Evolutionary conservation across 2,329 filamentous ascomycete species (phyloP), one percentile per base, ranked within the genome.

Genomic region (Hortaea werneckii): DNA sequence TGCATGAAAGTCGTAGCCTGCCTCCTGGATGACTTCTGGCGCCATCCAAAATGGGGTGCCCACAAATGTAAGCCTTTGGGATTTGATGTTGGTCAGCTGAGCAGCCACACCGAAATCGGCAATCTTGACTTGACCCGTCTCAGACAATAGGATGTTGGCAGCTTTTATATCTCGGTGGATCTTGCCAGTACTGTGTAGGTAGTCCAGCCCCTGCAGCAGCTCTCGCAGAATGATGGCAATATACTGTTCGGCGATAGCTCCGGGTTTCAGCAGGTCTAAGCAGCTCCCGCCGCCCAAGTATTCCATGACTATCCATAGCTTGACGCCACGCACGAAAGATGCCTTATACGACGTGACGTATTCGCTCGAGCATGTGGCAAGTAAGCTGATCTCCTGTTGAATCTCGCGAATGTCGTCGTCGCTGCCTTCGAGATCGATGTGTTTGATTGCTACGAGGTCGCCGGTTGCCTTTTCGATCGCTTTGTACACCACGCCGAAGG

Each of bases 231-330:
- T 82, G 63, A 96, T 89, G 53, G 90, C 88, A 54, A 95, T 94
- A 61, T 96, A 88, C 10, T 78, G 75, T 74, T 98, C 92, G 60
- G 78, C 81, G 65, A 98, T 58, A 46, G 82, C 79, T 41, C 86
- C 89, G 11, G 89, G 86, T 81, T 94, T 94, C 52, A 96, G 74
- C 73, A 98, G 67, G 65, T 98, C 92, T 54, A 95, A 75, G 64
- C 92, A 95, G 12, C 92, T 96, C 37, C 92, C 92, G 52, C 92
- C 92, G 5, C 92, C 92, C 8, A 98, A 73, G 62, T 85, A 98
- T 67, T 98, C 92, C 92, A 98, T 98, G 48, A 96, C 87, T 62
- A 98, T 98, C 92, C 92, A 98, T 73, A 98, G 72, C 69, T 96
- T 98, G 64, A 89, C 85, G 27, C 92, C 92, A 56, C 87, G 81